Conservation (phyloP, 352 stramenopile genomes). For the Globisporangium cylindrosporum region DNA sequence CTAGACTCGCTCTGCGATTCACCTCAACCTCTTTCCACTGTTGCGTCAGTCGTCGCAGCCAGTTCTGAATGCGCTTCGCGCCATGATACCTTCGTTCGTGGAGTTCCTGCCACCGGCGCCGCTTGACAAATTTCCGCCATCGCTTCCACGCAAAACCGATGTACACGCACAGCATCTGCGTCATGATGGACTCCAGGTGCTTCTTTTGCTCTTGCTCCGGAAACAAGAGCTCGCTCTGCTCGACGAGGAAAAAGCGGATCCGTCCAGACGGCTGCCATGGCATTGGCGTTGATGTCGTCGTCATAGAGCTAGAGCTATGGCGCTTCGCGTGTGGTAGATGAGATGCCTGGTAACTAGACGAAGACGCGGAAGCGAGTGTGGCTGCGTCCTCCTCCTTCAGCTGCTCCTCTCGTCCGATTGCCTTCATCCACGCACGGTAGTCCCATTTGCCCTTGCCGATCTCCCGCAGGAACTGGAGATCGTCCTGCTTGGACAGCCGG, state of each 20-base stretch:
- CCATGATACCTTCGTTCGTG: slow-evolving; percentile 20
- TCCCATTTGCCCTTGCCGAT: slow-evolving; percentile 39
- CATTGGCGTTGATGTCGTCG: slow-evolving; percentile 1
- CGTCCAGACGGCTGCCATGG: slow-evolving; percentile 41
- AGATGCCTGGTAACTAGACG: background rate
- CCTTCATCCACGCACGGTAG: slow-evolving; percentile 41
- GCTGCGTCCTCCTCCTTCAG: slow-evolving; percentile 50
- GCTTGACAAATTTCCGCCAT: slow-evolving; percentile 43
- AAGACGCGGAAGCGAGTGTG: slow-evolving; percentile 2
- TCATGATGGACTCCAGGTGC: slow-evolving; percentile 44
- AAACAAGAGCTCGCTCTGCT: slow-evolving; percentile 39
- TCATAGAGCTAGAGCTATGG: slow-evolving; percentile 2
- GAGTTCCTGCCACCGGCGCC: slow-evolving; percentile 35
- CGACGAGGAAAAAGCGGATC: slow-evolving; percentile 53
- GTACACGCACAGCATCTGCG: slow-evolving; percentile 64
- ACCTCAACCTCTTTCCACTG: slow-evolving; percentile 3
- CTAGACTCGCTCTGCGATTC: slow-evolving; percentile 13
- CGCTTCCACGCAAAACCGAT: slow-evolving; percentile 56
- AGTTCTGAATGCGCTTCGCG: slow-evolving; percentile 37
- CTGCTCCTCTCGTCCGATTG: slow-evolving; percentile 35
- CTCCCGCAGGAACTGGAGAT: slow-evolving; percentile 34
- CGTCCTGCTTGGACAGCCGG: slow-evolving; percentile 35
- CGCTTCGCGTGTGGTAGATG: background rate
- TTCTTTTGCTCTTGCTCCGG: slow-evolving; percentile 33
- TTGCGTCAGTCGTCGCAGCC: slow-evolving; percentile 30